A percentile compares a stretch with the other conserved stretches of the same genome.
phyloP scores from a whole-genome alignment of 768 basidiomycete species.

The Boletus pseudo-olivaceus region DNA sequence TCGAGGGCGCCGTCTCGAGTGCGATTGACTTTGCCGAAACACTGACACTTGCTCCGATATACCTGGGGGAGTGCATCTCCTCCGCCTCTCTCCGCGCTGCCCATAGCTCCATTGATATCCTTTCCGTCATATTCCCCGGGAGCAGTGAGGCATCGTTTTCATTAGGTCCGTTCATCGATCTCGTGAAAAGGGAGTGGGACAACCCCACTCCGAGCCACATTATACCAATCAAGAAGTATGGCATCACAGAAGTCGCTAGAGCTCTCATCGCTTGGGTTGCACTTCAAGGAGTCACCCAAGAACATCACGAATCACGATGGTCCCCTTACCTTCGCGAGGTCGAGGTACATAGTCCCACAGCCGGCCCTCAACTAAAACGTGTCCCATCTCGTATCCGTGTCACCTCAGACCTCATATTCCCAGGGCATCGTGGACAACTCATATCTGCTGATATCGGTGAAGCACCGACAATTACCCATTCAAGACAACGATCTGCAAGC shows the following conservation, averaged over 20 bases:
- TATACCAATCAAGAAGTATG: conserved; percentile 57
- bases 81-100: conserved; percentile 72
- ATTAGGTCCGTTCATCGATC: conserved; percentile 70
- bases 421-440: conserved; percentile 65
- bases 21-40: conserved; percentile 66
- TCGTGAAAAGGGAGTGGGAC: conserved; percentile 78
- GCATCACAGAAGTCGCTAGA: conserved; percentile 60
- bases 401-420: conserved; percentile 68
- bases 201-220: conserved; percentile 48
- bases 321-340: conserved; percentile 64
- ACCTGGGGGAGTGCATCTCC: conserved; percentile 72
- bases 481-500: conserved; percentile 30
- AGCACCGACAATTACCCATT: conserved; percentile 33
- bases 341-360: conserved; percentile 48
- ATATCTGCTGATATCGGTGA: conserved; percentile 82
- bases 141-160: conserved; percentile 81
- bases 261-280: conserved; percentile 80
- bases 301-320: conserved; percentile 76
- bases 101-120: conserved; percentile 69
- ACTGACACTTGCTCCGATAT: conserved; percentile 70
- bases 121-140: conserved; percentile 69
- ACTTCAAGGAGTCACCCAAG: conserved; percentile 75
- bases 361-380: conserved; percentile 30
- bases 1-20: conserved; percentile 56
- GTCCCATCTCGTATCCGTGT: conserved; percentile 61